Percentiles rank a stretch among this genome's conserved stretches.
Conservation (phyloP, 306 rosid genomes). For the Fragaria ananassa region DNA sequence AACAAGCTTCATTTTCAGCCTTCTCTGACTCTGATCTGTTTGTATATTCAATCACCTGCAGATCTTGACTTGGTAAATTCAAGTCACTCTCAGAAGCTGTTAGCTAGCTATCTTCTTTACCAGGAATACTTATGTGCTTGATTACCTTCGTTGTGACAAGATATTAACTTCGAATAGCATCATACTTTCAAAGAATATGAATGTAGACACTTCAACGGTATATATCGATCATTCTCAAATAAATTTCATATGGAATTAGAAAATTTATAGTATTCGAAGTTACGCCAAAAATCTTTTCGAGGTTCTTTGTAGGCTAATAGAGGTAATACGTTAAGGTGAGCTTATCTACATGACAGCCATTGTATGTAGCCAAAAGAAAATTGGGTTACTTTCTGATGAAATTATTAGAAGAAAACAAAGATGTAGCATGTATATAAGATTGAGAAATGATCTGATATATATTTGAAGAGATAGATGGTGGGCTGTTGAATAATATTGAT, state of each 20-base stretch:
- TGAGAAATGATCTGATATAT: conserved; percentile 6
- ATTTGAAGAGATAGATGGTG: conserved; percentile 5
- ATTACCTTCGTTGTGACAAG: not conserved
- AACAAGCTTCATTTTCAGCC: not conserved
- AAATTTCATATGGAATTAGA: too few relatives aligned
- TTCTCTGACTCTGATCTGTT: not conserved
- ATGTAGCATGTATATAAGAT: not conserved
- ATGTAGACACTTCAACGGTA: too few relatives aligned
- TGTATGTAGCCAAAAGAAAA: not conserved
- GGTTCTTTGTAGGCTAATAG: too few relatives aligned
- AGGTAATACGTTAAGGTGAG: too few relatives aligned
- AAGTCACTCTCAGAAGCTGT: not conserved
- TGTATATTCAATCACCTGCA: not conserved
- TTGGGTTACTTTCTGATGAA: conserved; percentile 17
- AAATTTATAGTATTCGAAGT: too few relatives aligned
- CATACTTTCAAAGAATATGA: not conserved
- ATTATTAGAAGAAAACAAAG: conserved; percentile 21
- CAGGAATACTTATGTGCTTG: not conserved
- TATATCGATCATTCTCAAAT: too few relatives aligned
- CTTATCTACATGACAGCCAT: not conserved
- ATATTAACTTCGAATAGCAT: not conserved
- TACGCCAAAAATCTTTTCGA: too few relatives aligned
- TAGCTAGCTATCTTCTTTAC: not conserved
- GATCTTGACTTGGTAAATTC: not conserved
- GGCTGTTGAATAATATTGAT: conserved; percentile 32